These are phyloP conservation scores for Wickerhamomyces subpelliculosus DNA, from an alignment of 805 yeast genomes.

Conservation along the genomic window DNA sequence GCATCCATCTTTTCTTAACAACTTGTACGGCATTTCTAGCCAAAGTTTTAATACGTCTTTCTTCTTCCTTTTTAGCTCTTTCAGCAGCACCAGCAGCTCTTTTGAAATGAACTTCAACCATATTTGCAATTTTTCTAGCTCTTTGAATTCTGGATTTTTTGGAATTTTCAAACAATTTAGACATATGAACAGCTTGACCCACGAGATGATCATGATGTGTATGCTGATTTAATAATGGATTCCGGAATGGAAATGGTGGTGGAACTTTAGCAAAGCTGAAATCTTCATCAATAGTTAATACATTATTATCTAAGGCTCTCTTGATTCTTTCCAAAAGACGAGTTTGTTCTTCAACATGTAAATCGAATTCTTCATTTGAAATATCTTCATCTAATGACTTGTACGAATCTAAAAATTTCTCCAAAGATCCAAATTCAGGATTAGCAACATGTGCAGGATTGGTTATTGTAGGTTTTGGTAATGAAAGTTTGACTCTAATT, in stretches of 20 bases:
- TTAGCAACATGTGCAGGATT: conserved; percentile 52
- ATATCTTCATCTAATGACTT: conserved; percentile 57
- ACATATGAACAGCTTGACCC: conserved; percentile 65
- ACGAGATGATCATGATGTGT: conserved; percentile 70
- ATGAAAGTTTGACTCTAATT: conserved; percentile 26
- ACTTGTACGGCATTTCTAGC: conserved; percentile 81
- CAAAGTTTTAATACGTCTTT: conserved; percentile 56
- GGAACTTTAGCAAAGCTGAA: conserved; percentile 31
- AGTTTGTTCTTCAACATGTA: conserved; percentile 47
- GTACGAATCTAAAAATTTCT: conserved; percentile 46
- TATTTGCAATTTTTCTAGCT: conserved; percentile 65
- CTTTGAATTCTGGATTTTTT: conserved; percentile 58
- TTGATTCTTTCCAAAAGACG: conserved; percentile 35
- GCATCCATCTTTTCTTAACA: conserved; percentile 83
- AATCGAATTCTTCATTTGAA: conserved; percentile 50
- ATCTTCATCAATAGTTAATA: conserved; percentile 38
- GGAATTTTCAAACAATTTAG: conserved; percentile 62
- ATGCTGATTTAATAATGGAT: conserved; percentile 38
- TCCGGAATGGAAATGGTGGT: conserved; percentile 37
- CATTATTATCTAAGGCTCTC: conserved; percentile 38
- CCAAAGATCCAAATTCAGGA: conserved; percentile 37
- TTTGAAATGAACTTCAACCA: conserved; percentile 83
- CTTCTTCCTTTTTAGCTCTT: conserved; percentile 66
- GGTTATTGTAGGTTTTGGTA: conserved; percentile 43
- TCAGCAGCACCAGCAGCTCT: conserved; percentile 86